phyloP scores from a whole-genome alignment of 192 early-diverging fungal species.

The Spizellomyces sp. region DNA sequence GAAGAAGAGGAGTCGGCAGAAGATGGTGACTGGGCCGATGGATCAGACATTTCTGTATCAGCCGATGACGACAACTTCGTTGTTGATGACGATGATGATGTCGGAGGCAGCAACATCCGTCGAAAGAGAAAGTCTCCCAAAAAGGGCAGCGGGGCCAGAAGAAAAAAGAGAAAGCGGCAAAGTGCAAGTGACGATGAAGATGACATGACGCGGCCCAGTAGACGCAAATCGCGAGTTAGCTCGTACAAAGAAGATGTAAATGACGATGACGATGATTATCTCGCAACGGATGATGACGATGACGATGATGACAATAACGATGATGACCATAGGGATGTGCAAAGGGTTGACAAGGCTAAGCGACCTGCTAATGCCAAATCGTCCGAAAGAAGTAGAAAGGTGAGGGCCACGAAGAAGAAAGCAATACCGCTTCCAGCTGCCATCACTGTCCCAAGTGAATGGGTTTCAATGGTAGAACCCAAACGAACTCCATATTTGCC shows the following conservation, averaged over 20 bases:
- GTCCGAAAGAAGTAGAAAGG: too few relatives aligned
- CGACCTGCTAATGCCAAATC: too few relatives aligned
- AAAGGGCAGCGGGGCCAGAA: background rate
- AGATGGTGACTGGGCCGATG: conserved; percentile 21
- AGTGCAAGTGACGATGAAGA: conserved; percentile 9
- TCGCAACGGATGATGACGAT: background rate
- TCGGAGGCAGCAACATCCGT: background rate
- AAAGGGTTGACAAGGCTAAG: too few relatives aligned
- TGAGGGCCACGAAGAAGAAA: background rate
- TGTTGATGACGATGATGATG: conserved; percentile 20
- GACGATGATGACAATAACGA: background rate
- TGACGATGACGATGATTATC: background rate
- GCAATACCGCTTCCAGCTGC: background rate
- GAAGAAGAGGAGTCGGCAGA: conserved; percentile 23
- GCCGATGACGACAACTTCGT: conserved; percentile 16
- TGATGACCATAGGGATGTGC: background rate
- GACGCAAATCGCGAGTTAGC: background rate
- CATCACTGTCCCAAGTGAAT: conserved; percentile 6
- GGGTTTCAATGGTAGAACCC: conserved; percentile 18
- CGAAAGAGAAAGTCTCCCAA: too few relatives aligned
- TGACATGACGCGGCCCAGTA: background rate
- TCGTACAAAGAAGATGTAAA: conserved; percentile 1
- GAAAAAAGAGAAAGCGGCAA: conserved; percentile 17
- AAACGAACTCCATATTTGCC: conserved; percentile 34
- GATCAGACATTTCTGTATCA: background rate